Base-by-base conservation (phyloP, 1,139 yeast genomes). In the Taphrina confusa region DNA sequence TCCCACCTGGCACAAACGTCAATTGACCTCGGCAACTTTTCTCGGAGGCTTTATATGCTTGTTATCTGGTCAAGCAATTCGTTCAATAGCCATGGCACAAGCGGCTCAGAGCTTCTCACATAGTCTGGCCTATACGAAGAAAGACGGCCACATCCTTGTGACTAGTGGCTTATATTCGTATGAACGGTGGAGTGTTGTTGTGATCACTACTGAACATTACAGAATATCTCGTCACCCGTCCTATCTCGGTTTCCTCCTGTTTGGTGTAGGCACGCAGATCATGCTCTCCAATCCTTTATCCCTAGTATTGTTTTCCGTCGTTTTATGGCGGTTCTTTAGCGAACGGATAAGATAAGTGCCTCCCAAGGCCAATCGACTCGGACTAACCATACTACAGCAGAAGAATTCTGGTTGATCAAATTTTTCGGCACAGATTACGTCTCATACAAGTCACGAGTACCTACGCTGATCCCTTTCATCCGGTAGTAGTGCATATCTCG, bases 91-190 rank as follows among this genome's bases (percentile, higher is more conserved):
- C 2, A 92, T 92, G 97, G 78, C 80, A 64, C 87, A 92, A 0
- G 97, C 97, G 0, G 85, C 88, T 0, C 80, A 80, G 60, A 87
- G 94, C n/a, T 94, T 92, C 73, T 86, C 89, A 60, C 98, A 94
- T 72, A 74, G 83, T 49, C 80, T 94, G 1, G 90, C 84, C 60
- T 71, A 80, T 3, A 70, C 74, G 28, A 83, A 79, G 61, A 72
- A 75, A 31, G 68, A 73, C 0, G 78, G 79, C 56, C 98, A 92
- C 69, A 73, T 67, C 18, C 75, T 92, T 49, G 83, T 92, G 9
- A 87, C 88, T 0, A 66, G 73, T 5, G 98, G 97, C 0, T 75
- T 92, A 2, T 92, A 92, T 72, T 64, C 76, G 63, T 63, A 34
- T 25, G 58, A 9, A 1, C n/a, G 11, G 22, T 18, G 9, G n/a